Base-by-base conservation (phyloP, 192 early-diverging fungal genomes). In the Coemansia sp. region DNA sequence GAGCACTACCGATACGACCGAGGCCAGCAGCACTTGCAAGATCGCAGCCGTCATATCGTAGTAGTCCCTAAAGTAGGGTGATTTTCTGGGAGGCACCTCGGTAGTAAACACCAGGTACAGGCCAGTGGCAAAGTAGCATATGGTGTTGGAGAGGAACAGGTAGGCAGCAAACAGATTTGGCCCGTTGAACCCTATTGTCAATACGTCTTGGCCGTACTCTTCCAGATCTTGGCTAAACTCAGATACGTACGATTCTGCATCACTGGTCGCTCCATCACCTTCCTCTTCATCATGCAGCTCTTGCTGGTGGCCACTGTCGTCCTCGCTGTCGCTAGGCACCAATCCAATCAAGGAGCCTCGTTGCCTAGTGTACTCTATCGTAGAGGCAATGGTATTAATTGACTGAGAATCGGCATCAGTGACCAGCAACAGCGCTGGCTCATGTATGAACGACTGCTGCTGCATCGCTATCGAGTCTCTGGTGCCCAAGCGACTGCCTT, bases 161-260 rank as follows among this genome's bases (percentile, higher is more conserved):
- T 81, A 81, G 2, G 69, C 71, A 13, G 69, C 68, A 23, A 63
- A 42, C 26, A 60, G 37, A 18, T 75, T 65, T 5, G 78, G 78
- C 7, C 73, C 73, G 28, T 35, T 55, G 23, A 74, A 66, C 10
- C 78, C 78, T 3, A 62, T 37, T 0, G 62, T 38, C 11, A 69
- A 34, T 0, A 62, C 37, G 21, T 69, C 78, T 20, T 45, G 28
- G 1, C 73, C 73, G 34, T 75, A 81, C 20, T 65, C 65, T 3
- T 40, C 69, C 42, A 81, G 63, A 9, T 81, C 78, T 39, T 81
- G 78, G 63, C 78, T 81, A 24, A 81, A 81, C 46, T 75, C 73
- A 11, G 78, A 74, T 16, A 74, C 70, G 28, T 81, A 81, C 23
- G 78, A 81, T 21, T 72, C 69, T 2, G 73, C 63, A 28, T 74